A percentile compares a stretch with the other conserved stretches of the same genome.
phyloP scores from a whole-genome alignment of 2,329 filamentous ascomycete genomes.

The Fusarium tjaetaba region DNA sequence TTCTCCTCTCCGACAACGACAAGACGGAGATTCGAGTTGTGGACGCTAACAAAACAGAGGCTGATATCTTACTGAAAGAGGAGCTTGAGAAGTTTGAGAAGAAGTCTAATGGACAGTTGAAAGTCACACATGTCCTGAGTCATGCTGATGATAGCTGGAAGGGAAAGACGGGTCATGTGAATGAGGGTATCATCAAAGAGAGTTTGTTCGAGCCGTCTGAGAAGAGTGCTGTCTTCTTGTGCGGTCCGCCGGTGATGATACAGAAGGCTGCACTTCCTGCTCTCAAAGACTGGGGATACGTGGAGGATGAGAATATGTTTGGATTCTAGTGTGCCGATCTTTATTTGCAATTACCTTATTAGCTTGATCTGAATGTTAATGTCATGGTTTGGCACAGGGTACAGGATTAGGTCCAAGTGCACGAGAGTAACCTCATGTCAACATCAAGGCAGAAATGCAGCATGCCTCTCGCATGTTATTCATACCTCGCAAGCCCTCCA shows the following conservation, averaged over 20 bases:
- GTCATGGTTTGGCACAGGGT: too few relatives aligned
- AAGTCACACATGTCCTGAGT: neutral
- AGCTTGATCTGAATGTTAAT: fast-evolving
- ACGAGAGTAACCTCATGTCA: neutral
- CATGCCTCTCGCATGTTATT: fast-evolving
- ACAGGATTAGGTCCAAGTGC: fast-evolving
- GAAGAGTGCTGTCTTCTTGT: neutral
- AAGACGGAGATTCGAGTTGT: conserved; percentile 53
- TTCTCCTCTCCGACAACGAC: conserved; percentile 49
- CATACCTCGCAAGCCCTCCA: fast-evolving
- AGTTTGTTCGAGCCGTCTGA: neutral
- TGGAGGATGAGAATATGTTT: conserved; percentile 2
- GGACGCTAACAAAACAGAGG: conserved; percentile 59
- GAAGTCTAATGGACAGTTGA: conserved; percentile 43
- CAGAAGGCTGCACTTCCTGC: neutral
- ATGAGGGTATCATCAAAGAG: neutral
- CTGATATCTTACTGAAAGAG: conserved; percentile 56
- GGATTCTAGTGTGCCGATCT: too few relatives aligned
- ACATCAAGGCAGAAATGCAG: neutral
- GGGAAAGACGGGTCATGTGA: neutral
- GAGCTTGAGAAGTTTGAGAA: conserved; percentile 55
- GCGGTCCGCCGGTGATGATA: neutral
- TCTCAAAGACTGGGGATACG: neutral
- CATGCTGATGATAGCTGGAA: neutral
- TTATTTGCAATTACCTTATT: fast-evolving